Percentiles rank a stretch among this genome's conserved stretches.
phyloP scores from a whole-genome alignment of 2,329 filamentous ascomycete species.

The Ascochyta fabae region DNA sequence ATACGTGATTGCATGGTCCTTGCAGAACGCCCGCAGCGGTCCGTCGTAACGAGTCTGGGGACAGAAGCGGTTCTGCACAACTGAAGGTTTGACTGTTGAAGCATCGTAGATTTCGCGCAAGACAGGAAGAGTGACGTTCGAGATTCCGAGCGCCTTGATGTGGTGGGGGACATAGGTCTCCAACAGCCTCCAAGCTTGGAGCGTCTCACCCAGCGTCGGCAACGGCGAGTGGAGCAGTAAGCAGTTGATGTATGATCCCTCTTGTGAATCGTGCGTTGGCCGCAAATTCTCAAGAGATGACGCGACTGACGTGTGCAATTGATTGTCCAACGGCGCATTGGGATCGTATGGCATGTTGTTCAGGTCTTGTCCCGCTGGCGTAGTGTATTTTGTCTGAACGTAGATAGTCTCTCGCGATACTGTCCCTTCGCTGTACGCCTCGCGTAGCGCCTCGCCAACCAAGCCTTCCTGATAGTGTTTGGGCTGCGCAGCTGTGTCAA shows the following conservation, averaged over 20 bases:
- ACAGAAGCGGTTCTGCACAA: slow-evolving; percentile 81
- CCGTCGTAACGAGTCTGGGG: slow-evolving; percentile 65
- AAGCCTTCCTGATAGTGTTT: slow-evolving; percentile 77
- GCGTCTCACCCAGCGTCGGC: slow-evolving; percentile 58
- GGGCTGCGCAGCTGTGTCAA: slow-evolving; percentile 82
- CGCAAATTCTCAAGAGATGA: slow-evolving; percentile 71
- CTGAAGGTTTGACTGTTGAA: slow-evolving; percentile 60
- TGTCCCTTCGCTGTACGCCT: slow-evolving; percentile 65
- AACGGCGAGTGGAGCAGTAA: slow-evolving; percentile 66
- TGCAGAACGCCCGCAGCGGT: slow-evolving; percentile 64
- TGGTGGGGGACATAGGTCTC: slow-evolving; percentile 69
- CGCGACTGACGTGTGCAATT: slow-evolving; percentile 70
- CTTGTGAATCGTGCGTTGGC: slow-evolving; percentile 35
- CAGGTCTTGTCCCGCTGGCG: slow-evolving; percentile 66
- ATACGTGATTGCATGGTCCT: slow-evolving; percentile 60
- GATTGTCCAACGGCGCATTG: slow-evolving; percentile 63
- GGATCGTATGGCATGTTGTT: slow-evolving; percentile 69
- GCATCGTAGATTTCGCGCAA: slow-evolving; percentile 61
- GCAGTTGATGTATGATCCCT: slow-evolving; percentile 61
- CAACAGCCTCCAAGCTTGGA: slow-evolving; percentile 70
- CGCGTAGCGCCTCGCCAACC: slow-evolving; percentile 70
- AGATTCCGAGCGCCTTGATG: slow-evolving; percentile 75
- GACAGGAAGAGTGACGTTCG: slow-evolving; percentile 69
- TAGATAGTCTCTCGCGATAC: slow-evolving; percentile 68
- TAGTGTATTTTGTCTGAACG: slow-evolving; percentile 85